A percentile compares a stretch with the other conserved stretches of the same genome.
Evolutionary conservation across 1,139 yeast genomes (phyloP).

Genomic region (Kluyveromyces sp.): DNA sequence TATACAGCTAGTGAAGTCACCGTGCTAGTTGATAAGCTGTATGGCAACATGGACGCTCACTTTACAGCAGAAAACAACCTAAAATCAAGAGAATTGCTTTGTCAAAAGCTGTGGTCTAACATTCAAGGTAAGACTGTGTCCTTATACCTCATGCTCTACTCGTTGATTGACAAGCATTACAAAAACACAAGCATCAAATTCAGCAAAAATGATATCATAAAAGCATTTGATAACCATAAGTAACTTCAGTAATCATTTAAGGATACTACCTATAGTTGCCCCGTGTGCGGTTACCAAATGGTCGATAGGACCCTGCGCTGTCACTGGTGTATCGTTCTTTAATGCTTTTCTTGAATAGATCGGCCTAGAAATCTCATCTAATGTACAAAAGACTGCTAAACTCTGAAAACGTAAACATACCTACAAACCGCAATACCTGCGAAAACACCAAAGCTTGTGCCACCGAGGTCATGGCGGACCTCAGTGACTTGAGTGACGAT

Average conservation of each 20-base stretch:
- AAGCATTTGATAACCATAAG: constrained; percentile 35
- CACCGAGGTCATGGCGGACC: constrained; percentile 7
- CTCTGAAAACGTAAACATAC: background rate
- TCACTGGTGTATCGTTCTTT: too few relatives aligned
- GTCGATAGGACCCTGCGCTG: too few relatives aligned
- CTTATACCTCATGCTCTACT: constrained; percentile 36
- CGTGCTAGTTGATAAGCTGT: constrained; percentile 48
- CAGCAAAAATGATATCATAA: constrained; percentile 38
- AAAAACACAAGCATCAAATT: constrained; percentile 37
- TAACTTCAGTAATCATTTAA: constrained; percentile 8
- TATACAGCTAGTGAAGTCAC: constrained; percentile 56
- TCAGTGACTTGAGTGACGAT: constrained; percentile 31
- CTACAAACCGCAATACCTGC: background rate
- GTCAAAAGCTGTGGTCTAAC: constrained; percentile 48
- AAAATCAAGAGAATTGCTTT: constrained; percentile 33
- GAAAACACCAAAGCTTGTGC: background rate
- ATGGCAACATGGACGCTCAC: constrained; percentile 53
- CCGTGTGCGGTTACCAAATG: too few relatives aligned
- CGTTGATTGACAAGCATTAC: constrained; percentile 40
- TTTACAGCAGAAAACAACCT: constrained; percentile 39
- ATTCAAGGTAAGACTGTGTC: constrained; percentile 45
- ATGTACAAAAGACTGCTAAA: background rate
- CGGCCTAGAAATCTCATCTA: background rate
- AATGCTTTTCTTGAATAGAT: too few relatives aligned
- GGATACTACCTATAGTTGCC: too few relatives aligned